These are phyloP conservation scores for Pyrenochaeta sp. DNA, from an alignment of 2,329 filamentous ascomycete genomes.

Conservation along the genomic window DNA sequence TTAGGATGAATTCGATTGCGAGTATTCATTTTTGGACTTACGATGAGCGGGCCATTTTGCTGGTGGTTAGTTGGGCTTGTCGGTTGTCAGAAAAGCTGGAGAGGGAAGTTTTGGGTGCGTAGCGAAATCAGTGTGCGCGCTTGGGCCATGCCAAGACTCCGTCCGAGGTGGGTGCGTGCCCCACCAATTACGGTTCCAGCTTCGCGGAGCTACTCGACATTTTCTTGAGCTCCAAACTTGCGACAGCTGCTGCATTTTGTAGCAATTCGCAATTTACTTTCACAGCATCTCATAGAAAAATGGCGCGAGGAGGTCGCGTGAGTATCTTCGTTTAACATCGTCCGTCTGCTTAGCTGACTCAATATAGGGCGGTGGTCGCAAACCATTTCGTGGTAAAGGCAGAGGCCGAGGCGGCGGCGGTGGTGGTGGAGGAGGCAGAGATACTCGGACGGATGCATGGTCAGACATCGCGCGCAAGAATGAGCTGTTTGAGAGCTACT, in stretches of 20 bases:
- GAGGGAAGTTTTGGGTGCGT: constrained; percentile 20
- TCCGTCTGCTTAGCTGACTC: constrained; percentile 15
- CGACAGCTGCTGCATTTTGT: constrained; percentile 23
- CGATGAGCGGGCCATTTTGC: constrained; percentile 49
- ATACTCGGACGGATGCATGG: constrained; percentile 49
- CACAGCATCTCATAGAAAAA: constrained; percentile 24
- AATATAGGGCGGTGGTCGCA: constrained; percentile 39
- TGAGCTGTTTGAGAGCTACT: constrained; percentile 85
- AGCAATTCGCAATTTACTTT: constrained; percentile 5
- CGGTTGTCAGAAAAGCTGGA: constrained; percentile 38
- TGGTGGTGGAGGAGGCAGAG: constrained; percentile 36
- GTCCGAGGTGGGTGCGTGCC: constrained; percentile 5
- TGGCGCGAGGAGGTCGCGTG: constrained; percentile 42
- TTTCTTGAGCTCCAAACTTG: constrained; percentile 32
- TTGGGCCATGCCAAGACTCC: constrained; percentile 29
- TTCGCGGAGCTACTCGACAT: constrained; percentile 30
- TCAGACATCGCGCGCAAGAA: constrained; percentile 77
- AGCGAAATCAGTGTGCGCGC: constrained; percentile 36
- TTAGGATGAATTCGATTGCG: not conserved
- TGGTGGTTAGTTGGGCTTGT: constrained; percentile 45
- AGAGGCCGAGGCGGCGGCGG: constrained; percentile 34
- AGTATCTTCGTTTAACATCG: constrained; percentile 15
- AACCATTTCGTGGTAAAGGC: constrained; percentile 39
- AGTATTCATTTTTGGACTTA: constrained; percentile 24
- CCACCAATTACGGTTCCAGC: constrained; percentile 6